Base-by-base conservation (phyloP, 306 rosid species). In the Potentilla sterilis region DNA sequence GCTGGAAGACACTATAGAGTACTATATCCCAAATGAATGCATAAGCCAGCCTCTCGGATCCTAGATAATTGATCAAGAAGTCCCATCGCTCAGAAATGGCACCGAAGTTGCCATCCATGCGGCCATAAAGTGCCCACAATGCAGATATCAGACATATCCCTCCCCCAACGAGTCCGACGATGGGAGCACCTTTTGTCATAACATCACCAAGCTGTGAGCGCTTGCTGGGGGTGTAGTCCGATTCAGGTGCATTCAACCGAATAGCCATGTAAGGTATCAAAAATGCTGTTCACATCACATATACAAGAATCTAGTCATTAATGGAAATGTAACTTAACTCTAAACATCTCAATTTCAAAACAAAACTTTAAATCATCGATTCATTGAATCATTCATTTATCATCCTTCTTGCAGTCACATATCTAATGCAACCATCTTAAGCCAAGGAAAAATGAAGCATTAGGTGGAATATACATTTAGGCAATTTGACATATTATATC, bases 11-110 rank as follows among this genome's bases (percentile, higher is more conserved):
- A 18, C 74, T 58, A 85, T 92, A 92, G 59, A 91, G 86, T 75
- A 88, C 81, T 72, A 92, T 94, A 78, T 94, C 98, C 98, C 98
- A 94, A 79, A 92, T 88, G 90, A 94, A 92, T 59, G 96, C 97
- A 83, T 92, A 92, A 42, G 93, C 98, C 75, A 88, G 77, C 86
- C 97, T 87, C 86, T 94, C 98, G 61, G 97, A 90, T 78, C 91
- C 93, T 6, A 92, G 82, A 71, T 91, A 92, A 72, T 79, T 22
- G 8, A 83, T 75, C 95, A 94, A 83, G 87, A 90, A 91, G 57
- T 90, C 87, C 88, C 79, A 86, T 79, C 98, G 90, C 37, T 91
- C 97, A 15, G 70, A 73, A 47, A 88, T 67, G 81, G 87, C 84
- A 6, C 98, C 98, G 65, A 91, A 94, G 80, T 84, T 72, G 57